Evolutionary conservation across 345 rosid species (phyloP).

Genomic region (Melastoma malabathricum): DNA sequence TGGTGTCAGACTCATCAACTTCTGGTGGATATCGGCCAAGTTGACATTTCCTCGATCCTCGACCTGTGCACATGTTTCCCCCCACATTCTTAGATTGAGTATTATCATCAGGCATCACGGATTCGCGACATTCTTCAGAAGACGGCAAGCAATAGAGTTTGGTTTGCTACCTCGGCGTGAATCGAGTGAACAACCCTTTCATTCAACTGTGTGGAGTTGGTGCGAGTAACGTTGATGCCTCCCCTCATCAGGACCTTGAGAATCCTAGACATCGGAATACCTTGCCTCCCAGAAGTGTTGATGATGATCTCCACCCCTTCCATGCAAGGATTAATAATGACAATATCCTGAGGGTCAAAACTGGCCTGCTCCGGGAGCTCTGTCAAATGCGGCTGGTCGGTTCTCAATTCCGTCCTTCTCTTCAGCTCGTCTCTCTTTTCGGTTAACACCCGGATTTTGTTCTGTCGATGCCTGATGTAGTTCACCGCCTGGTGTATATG

Average conservation of each 20-base stretch:
- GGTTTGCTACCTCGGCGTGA: slow-evolving; percentile 19
- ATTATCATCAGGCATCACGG: background rate
- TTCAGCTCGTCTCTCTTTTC: slow-evolving; percentile 25
- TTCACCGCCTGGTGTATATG: slow-evolving; percentile 30
- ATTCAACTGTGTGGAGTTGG: slow-evolving; percentile 21
- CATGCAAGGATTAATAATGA: slow-evolving; percentile 14
- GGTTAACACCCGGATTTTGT: slow-evolving; percentile 15
- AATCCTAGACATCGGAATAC: slow-evolving; percentile 21
- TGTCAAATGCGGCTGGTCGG: background rate
- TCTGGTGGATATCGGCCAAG: slow-evolving; percentile 14
- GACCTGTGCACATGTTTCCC: slow-evolving; percentile 7
- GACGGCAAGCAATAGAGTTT: background rate
- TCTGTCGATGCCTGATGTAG: slow-evolving; percentile 22
- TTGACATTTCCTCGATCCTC: slow-evolving; percentile 10
- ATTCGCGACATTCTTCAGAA: background rate
- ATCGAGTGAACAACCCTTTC: slow-evolving; percentile 20
- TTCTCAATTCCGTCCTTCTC: slow-evolving; percentile 3
- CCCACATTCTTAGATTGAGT: background rate
- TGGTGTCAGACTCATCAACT: slow-evolving; percentile 7
- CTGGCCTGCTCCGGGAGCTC: background rate
- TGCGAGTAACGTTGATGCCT: slow-evolving; percentile 19
- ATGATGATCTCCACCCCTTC: slow-evolving; percentile 26
- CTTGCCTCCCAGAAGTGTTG: slow-evolving; percentile 8
- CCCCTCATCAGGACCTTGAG: slow-evolving; percentile 14
- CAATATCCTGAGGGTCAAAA: slow-evolving; percentile 6